Evolutionary conservation across 116 monocot species (phyloP), one percentile per base, ranked within the genome.

Genomic region (Posidonia oceanica): DNA sequence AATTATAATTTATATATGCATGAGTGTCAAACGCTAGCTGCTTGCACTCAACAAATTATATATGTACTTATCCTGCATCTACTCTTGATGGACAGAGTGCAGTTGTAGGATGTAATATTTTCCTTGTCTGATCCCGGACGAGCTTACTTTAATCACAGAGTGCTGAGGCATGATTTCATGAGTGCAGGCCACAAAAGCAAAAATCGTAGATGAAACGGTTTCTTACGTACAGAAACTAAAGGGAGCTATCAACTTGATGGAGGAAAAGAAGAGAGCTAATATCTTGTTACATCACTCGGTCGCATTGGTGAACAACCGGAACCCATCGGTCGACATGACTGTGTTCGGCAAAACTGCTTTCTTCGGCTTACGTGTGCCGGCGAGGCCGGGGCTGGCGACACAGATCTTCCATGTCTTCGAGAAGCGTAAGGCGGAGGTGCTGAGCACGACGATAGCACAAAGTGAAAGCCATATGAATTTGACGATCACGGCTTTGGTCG

Each of bases 151-250:
- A 2, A 1, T 10, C 11, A 10, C 12, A 5, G 11, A 7, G 48
- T 48, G 12, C 7, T 48, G 7, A 48, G 12, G 7, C 48, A 48
- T 48, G 48, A 48, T 21, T 71, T 2, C 5, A 48, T n/a, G 37
- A 18, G 15, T 2, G 21, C 72, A 88, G 88, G 88, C 84, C 36
- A 84, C 88, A 13, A 88, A 75, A 38, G 36, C 84, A 22, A 79
- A 67, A 44, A 65, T 88, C 16, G 54, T 88, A 20, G 84, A 88
- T 52, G 84, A 84, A 41, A 78, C 88, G 36, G 77, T 84, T 52
- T 39, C 40, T 39, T 82, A 82, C 80, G 82, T 84, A 55, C 70
- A 68, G 39, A 52, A 65, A 12, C 84, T 88, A 0, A 77, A 88
- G 54, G 73, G 69, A 18, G 68, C 57, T 38, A 16, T 82, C 51